Conservation (phyloP, 352 stramenopile genomes). For the Pythium insidiosum region DNA sequence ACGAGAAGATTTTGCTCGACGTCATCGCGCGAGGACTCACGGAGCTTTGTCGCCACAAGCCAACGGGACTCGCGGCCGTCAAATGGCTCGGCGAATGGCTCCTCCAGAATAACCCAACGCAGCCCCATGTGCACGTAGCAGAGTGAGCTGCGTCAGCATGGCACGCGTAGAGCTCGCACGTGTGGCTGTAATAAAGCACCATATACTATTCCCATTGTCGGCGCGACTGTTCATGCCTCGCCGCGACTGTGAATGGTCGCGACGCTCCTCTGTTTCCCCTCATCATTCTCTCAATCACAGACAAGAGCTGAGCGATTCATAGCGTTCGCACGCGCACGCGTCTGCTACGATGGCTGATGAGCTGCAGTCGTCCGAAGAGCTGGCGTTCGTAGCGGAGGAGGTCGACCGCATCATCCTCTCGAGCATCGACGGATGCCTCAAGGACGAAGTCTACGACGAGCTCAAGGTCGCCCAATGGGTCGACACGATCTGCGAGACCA, state of each 20-base stretch:
- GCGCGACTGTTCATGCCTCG: constrained; percentile 1
- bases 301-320: too few species aligned
- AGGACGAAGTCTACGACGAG: constrained; percentile 86
- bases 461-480: constrained; percentile 83
- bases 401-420: constrained; percentile 85
- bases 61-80: constrained; percentile 60
- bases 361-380: constrained; percentile 82
- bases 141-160: constrained; percentile 16
- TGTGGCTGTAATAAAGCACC: too few species aligned
- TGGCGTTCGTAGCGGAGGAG: constrained; percentile 89
- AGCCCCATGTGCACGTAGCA: constrained; percentile 50
- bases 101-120: constrained; percentile 79
- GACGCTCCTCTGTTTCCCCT: too few species aligned
- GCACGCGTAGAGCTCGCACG: too few species aligned
- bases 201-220: too few species aligned
- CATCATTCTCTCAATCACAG: too few species aligned
- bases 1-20: constrained; percentile 42
- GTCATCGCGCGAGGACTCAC: constrained; percentile 66
- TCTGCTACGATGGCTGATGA: constrained; percentile 83
- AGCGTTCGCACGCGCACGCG: too few species aligned
- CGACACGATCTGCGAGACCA: constrained; percentile 85
- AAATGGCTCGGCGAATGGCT: constrained; percentile 82
- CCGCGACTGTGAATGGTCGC: too few species aligned
- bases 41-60: constrained; percentile 80
- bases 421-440: constrained; percentile 75